A percentile compares a stretch with the other conserved stretches of the same genome.
Conservation (phyloP, 441 rosid species). For the Flueggea neowawraea region DNA sequence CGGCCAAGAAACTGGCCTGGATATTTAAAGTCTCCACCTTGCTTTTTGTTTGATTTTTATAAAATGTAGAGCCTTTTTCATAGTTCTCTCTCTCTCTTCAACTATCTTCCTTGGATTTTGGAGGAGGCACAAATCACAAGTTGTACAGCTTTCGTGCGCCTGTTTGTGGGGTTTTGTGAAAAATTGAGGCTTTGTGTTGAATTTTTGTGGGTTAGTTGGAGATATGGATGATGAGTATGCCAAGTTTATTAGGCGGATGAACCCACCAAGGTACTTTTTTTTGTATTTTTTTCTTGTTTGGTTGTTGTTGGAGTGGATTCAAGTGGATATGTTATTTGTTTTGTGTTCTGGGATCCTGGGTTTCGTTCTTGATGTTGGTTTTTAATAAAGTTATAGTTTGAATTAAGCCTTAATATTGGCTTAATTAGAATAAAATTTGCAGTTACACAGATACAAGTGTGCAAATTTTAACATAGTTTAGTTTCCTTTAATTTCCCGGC, state of each 20-base stretch:
- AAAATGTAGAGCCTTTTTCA: no score
- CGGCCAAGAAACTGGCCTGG: no score
- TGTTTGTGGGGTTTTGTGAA: slow-evolving; percentile 3
- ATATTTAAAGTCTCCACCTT: no score
- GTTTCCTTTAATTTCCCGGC: no score
- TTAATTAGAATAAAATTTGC: no score
- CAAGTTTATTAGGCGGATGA: slow-evolving; percentile 89
- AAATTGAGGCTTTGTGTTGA: background rate
- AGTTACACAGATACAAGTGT: no score
- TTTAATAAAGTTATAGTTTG: background rate
- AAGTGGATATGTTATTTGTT: no score
- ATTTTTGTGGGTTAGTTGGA: background rate
- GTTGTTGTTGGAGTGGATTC: background rate
- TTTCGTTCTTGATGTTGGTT: background rate
- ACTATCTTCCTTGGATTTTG: slow-evolving; percentile 32
- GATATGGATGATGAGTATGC: slow-evolving; percentile 89
- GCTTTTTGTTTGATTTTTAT: no score
- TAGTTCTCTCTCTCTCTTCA: no score
- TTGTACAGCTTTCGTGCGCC: background rate
- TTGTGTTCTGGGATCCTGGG: background rate
- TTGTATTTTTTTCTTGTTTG: slow-evolving; percentile 2
- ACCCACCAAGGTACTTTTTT: slow-evolving; percentile 68
- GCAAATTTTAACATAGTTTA: background rate
- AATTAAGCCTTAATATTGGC: no score
- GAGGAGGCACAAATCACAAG: slow-evolving; percentile 16